Evolutionary conservation across 208 protist species (phyloP), one percentile per base, ranked within the genome.

Genomic region (Acanthamoeba healyi): DNA sequence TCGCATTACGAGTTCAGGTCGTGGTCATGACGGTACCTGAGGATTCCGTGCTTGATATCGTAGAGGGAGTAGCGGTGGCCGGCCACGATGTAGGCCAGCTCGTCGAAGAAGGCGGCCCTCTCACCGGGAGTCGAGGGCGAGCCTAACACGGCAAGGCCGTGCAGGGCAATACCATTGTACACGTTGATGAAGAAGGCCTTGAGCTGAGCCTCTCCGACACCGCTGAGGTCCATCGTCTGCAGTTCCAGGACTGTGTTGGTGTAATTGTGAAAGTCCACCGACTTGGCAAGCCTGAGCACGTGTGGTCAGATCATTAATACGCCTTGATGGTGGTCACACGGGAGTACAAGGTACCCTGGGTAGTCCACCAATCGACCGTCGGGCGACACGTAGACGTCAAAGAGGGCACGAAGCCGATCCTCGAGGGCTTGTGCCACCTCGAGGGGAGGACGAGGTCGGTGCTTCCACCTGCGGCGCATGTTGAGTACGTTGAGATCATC

Each of bases 181-280:
- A 91, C 38, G 32, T 91, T 91, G 6, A 91, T 46, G 84, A 91
- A 91, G 56, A 91, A 72, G 19, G 84, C 49, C 84, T 91, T 91
- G 34, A 67, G 36, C 56, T 91, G 56, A 12, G 32, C 15, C 58
- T 91, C 56, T 10, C 36, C 36, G 14, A 91, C 9, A 7, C 84
- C 38, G 56, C 84, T 72, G 3, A 91, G 6, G 36, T 91, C 38
- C 29, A 91, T 42, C 38, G 84, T 91, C 58, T 91, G 84, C 36
- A 91, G 38, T 26, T 91, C 84, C 1, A 91, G 56, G 6, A 72
- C 49, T 9, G 56, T 34, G 22, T 91, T 65, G 24, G 58, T 72
- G 84, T 91, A 91, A 12, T 72, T 91, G 56, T 91, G 49, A 36
- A 91, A 91, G n/a, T 36, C 84, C 7, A 74, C 84, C 36, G 56